phyloP scores from a whole-genome alignment of 164 flowering plant genomes.

The Magnolia changhungtana region DNA sequence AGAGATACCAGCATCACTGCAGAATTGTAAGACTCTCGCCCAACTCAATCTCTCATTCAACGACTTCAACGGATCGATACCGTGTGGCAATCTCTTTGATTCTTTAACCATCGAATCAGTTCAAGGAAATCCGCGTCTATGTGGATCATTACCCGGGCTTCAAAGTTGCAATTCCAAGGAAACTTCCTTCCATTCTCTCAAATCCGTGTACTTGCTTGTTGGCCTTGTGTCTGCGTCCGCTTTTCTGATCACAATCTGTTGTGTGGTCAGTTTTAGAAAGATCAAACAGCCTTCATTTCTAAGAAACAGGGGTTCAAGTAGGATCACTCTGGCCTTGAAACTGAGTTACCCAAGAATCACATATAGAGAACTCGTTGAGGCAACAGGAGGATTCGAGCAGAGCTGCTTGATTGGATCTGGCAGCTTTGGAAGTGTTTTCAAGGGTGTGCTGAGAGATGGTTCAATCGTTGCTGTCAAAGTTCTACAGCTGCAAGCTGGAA shows the following conservation, averaged over 20 bases:
- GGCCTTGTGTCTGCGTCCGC: conserved; percentile 7
- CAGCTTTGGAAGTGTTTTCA: conserved; percentile 28
- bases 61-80: conserved; percentile 35
- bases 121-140: conserved; percentile 27
- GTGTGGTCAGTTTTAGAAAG: conserved; percentile 13
- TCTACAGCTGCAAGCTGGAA: conserved; percentile 21
- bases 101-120: conserved; percentile 24
- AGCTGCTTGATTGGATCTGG: conserved; percentile 28
- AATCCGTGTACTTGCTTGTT: conserved; percentile 16
- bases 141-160: conserved; percentile 29
- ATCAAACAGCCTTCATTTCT: conserved; percentile 2
- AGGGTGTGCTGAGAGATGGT: conserved; percentile 22
- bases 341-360: conserved; percentile 27
- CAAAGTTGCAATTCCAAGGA: conserved; percentile 16
- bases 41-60: conserved; percentile 34
- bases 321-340: conserved; percentile 4
- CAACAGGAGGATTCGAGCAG: conserved; percentile 24
- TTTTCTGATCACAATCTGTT: conserved; percentile 20
- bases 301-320: conserved; percentile 5
- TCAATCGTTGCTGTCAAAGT: conserved; percentile 28
- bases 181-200: background rate
- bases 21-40: background rate
- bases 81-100: conserved; percentile 27
- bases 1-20: conserved; percentile 17
- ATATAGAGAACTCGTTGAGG: conserved; percentile 27